A percentile compares a stretch with the other conserved stretches of the same genome.
These are phyloP conservation scores for Fusarium verrucosum DNA, from an alignment of 2,329 filamentous ascomycete species.

Conservation along the genomic window DNA sequence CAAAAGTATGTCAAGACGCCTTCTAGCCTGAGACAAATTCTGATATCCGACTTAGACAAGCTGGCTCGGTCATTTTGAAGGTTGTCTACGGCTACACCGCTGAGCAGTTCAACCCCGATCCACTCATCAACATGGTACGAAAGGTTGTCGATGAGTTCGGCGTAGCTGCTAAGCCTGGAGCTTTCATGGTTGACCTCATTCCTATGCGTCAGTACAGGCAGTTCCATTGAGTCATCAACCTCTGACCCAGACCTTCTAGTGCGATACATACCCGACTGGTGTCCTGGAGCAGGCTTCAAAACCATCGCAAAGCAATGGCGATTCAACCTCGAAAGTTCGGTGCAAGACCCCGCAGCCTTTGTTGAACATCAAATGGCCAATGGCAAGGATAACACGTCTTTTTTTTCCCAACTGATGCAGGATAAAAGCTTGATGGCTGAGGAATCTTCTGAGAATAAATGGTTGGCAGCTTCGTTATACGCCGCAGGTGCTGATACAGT, in stretches of 20 bases:
- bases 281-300: slow-evolving; percentile 25
- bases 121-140: slow-evolving; percentile 21
- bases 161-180: slow-evolving; percentile 20
- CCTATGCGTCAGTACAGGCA: slow-evolving; percentile 17
- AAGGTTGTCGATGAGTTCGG: slow-evolving; percentile 31
- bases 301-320: slow-evolving; percentile 12
- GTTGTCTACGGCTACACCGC: slow-evolving; percentile 33
- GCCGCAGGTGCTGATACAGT: slow-evolving; percentile 36
- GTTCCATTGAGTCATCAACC: not conserved
- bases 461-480: slow-evolving; percentile 31
- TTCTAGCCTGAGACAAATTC: rapidly evolving
- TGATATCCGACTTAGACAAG: slow-evolving; percentile 7
- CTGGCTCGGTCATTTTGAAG: slow-evolving; percentile 26
- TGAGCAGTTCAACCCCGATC: slow-evolving; percentile 17
- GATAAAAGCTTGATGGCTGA: not conserved
- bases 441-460: slow-evolving; percentile 24
- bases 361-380: slow-evolving; percentile 19
- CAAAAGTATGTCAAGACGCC: slow-evolving; percentile 46
- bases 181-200: slow-evolving; percentile 33
- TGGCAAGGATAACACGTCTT: slow-evolving; percentile 16
- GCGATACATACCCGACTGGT: slow-evolving; percentile 13
- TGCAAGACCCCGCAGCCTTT: slow-evolving; percentile 24
- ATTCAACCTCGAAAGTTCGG: slow-evolving; percentile 7
- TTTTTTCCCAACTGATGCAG: slow-evolving; percentile 9
- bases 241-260: not conserved